These are phyloP conservation scores for Colletotrichum neosansevieriae DNA, from an alignment of 2,329 filamentous ascomycete genomes.

Conservation along the genomic window DNA sequence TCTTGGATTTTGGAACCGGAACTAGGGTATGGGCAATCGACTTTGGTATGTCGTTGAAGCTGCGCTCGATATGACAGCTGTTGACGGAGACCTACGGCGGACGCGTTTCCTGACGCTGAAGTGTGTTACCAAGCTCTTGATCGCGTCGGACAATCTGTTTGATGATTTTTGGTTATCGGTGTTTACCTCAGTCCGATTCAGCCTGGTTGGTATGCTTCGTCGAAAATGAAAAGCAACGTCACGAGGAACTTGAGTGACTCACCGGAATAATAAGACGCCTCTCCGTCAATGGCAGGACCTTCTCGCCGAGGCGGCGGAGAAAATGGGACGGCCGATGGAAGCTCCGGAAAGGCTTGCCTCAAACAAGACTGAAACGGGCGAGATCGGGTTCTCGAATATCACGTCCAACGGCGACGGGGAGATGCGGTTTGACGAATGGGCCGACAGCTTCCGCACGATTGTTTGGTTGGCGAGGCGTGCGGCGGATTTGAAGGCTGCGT, in stretches of 20 bases:
- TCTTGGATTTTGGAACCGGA: constrained; percentile 45
- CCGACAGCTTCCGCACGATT: constrained; percentile 51
- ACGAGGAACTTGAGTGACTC: no score
- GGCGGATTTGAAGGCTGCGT: constrained; percentile 11
- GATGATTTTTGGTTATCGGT: neutral
- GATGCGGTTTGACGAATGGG: constrained; percentile 50
- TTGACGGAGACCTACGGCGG: neutral
- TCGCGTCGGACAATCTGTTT: neutral
- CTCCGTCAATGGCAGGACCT: constrained; percentile 46
- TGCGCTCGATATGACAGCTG: neutral
- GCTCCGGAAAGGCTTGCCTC: constrained; percentile 30
- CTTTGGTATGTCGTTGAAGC: neutral
- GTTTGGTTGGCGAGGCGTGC: constrained; percentile 47
- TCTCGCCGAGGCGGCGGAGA: constrained; percentile 47
- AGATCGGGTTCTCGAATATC: constrained; percentile 24
- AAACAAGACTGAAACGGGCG: constrained; percentile 37
- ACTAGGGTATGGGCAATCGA: neutral
- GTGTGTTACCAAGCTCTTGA: neutral
- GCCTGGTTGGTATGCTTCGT: constrained; percentile 7
- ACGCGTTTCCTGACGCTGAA: neutral
- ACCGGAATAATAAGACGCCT: constrained; percentile 51
- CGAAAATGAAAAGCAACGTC: no score
- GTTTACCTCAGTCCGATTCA: constrained; percentile 20
- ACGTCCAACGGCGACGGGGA: constrained; percentile 44
- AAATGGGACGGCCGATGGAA: neutral